Conservation (phyloP, 495 filamentous ascomycete species). For the Xylaria grammica region DNA sequence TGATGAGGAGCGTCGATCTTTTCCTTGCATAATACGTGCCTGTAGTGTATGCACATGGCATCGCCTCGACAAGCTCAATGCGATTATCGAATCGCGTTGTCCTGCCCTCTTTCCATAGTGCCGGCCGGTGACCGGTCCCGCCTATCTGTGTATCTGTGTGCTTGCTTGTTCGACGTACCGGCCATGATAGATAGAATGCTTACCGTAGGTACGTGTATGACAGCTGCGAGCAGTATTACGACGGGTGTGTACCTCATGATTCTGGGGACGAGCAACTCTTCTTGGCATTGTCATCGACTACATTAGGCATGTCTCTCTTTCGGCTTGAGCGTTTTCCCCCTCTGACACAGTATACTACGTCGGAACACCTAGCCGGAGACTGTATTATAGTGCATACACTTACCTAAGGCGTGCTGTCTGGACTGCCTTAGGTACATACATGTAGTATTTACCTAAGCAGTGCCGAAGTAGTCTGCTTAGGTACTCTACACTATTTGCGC, state of each 20-base stretch:
- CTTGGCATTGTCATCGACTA: neutral
- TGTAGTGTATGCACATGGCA: neutral
- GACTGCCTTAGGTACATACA: no score
- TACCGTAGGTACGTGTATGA: neutral
- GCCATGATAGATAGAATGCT: neutral
- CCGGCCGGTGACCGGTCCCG: neutral
- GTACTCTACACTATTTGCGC: no score
- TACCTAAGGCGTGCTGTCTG: no score
- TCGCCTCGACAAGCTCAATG: neutral
- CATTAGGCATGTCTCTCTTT: no score
- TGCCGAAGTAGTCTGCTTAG: no score
- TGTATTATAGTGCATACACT: neutral
- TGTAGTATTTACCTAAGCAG: no score
- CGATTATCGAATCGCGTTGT: neutral
- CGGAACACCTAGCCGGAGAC: neutral
- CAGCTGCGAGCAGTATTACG: no score
- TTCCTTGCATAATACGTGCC: neutral
- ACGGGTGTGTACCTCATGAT: neutral
- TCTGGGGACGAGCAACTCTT: neutral
- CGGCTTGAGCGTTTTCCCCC: neutral
- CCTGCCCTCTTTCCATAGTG: neutral
- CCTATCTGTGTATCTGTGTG: neutral
- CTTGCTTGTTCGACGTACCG: neutral
- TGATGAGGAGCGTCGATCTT: neutral
- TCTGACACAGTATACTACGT: constrained; percentile 5